Percentiles rank a stretch among this genome's conserved stretches.
Evolutionary conservation across 768 basidiomycete species (phyloP).

Genomic region (Roridomyces roridus): DNA sequence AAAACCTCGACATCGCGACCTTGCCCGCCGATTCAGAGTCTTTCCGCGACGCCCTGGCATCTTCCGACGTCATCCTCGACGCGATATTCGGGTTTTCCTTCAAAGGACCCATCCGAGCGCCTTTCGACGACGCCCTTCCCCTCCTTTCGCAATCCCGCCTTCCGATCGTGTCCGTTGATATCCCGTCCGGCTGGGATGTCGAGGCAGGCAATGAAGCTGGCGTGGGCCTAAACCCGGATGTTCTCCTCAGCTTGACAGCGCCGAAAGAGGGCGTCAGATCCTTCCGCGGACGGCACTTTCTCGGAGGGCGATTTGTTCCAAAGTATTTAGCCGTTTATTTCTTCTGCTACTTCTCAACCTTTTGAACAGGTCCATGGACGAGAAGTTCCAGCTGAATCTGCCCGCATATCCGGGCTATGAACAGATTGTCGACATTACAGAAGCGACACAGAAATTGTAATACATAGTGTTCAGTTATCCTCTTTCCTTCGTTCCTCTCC

Average conservation of each 20-base stretch:
- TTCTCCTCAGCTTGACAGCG: conserved; percentile 90
- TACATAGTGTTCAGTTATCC: too few species aligned
- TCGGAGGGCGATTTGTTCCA: conserved; percentile 93
- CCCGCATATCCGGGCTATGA: conserved; percentile 80
- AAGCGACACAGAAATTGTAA: conserved; percentile 15
- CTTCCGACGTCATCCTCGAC: conserved; percentile 87
- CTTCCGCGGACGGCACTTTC: conserved; percentile 86
- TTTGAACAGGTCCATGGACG: conserved; percentile 62
- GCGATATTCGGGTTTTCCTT: conserved; percentile 99
- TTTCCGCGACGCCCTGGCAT: conserved; percentile 55
- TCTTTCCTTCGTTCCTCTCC: too few species aligned
- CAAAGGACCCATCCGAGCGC: conserved; percentile 85
- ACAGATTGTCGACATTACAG: conserved; percentile 77
- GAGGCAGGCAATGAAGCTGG: conserved; percentile 70
- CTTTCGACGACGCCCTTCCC: conserved; percentile 81
- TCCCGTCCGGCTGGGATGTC: conserved; percentile 97
- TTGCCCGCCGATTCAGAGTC: conserved; percentile 54
- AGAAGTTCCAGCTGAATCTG: conserved; percentile 79
- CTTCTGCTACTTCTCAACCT: conserved; percentile 1
- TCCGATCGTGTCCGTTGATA: conserved; percentile 94
- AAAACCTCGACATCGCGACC: conserved; percentile 85
- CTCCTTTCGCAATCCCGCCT: conserved; percentile 66
- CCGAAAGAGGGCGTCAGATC: conserved; percentile 86
- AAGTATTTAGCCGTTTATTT: conserved; percentile 55
- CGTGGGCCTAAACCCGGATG: conserved; percentile 72